Base-by-base conservation (phyloP, 768 basidiomycete genomes). In the Boletus rufocinnamomeus region DNA sequence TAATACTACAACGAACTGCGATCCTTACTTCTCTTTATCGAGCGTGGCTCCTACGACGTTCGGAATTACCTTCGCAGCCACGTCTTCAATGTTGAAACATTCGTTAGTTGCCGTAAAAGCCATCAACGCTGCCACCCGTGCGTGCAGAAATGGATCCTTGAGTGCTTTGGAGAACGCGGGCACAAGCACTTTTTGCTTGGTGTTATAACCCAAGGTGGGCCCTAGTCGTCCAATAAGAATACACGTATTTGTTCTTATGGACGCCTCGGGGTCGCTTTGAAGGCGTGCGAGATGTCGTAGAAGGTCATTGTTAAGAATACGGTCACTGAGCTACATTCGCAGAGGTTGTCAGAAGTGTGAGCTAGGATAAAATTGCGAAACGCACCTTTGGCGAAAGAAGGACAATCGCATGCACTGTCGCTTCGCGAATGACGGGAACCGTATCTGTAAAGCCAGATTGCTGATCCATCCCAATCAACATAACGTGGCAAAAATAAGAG, bases 391-490 rank as follows among this genome's bases (percentile, higher is more conserved):
- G 85, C 1, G 95, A 84, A 27, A 99, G 77, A 11, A 91, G 77
- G 59, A 85, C 88, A 44, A 98, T 86, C 0, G 93, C 86, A 67
- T 91, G 93, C 47, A 96, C 84, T 0, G 97, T 98, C 1, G 93
- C 93, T 73, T 98, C 97, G 40, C 97, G 86, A 57, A 99, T 91
- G 47, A 98, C 80, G 1, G 95, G 87, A 2, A 98, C 92, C 0
- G 95, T 95, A 69, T 99, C 97, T 4, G 89, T 82, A 68, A 98
- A 98, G 0, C 97, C 97, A 4, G 93, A 92, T 86, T 96, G 93
- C 95, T 96, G 46, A 37, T 27, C 30, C 35, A 43, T 30, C 28
- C 28, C 23, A 1, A 52, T 64, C 21, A 63, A 25, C 10, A 41
- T 13, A 11, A n/a, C 38, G 17, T 19, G 13, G 7, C 2, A 17